Evolutionary conservation across 2,329 filamentous ascomycete species (phyloP).

Genomic region (Fusarium sp.): DNA sequence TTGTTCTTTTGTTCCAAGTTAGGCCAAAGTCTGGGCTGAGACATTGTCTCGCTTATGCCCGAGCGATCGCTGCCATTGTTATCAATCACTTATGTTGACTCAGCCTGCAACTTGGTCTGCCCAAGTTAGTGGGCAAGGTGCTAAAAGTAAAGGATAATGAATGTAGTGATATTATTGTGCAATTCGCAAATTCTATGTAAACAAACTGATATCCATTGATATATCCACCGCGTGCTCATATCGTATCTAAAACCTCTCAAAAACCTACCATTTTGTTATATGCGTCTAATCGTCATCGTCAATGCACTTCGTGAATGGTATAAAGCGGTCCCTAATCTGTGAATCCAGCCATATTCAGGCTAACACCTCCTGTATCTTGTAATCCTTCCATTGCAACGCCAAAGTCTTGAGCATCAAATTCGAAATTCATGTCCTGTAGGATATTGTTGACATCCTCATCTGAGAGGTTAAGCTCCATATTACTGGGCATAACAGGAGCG

Average conservation of each 20-base stretch:
- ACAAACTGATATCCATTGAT: background rate
- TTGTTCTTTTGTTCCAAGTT: background rate
- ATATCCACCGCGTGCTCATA: constrained; percentile 7
- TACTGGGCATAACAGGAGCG: constrained; percentile 36
- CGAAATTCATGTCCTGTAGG: constrained; percentile 56
- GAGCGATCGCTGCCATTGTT: background rate
- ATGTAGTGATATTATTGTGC: background rate
- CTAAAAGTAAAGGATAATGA: background rate
- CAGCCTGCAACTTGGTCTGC: background rate
- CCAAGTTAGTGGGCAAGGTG: background rate
- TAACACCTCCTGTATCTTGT: constrained; percentile 46
- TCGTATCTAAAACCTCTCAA: background rate
- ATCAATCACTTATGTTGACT: background rate
- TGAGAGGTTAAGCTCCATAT: constrained; percentile 50
- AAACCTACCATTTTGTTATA: background rate
- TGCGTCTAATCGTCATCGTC: constrained; percentile 6
- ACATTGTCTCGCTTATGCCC: constrained; percentile 13
- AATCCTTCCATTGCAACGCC: constrained; percentile 41
- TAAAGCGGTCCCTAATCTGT: constrained; percentile 38
- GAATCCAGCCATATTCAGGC: constrained; percentile 37
- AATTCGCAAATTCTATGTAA: background rate
- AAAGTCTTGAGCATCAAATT: constrained; percentile 47
- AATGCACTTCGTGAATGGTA: constrained; percentile 33
- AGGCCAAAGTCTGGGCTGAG: constrained; percentile 6
- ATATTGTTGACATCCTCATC: constrained; percentile 53